Evolutionary conservation across 2,329 filamentous ascomycete genomes (phyloP).

Genomic region (Cladosporium sp.): DNA sequence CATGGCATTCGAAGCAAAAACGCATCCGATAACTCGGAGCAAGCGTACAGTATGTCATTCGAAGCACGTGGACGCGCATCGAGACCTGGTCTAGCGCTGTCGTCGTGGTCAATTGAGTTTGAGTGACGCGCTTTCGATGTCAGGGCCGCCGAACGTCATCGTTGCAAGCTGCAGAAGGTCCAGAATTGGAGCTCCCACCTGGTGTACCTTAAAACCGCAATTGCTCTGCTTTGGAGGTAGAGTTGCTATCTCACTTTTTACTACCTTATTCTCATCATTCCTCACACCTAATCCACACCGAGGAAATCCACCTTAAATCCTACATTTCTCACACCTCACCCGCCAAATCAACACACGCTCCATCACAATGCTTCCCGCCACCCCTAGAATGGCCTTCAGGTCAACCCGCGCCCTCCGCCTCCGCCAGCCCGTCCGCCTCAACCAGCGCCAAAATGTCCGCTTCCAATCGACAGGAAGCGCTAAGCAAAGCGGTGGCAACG

Average conservation of each 20-base stretch:
- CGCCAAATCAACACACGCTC: background rate
- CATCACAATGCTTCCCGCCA: slow-evolving; percentile 8
- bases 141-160: slow-evolving; percentile 45
- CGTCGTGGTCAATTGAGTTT: slow-evolving; percentile 43
- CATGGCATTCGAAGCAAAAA: too few relatives aligned
- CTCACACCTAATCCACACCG: too few relatives aligned
- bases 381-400: slow-evolving; percentile 8
- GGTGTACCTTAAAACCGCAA: too few relatives aligned
- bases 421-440: slow-evolving; percentile 8
- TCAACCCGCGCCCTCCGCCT: slow-evolving; percentile 7
- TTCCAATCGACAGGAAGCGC: slow-evolving; percentile 7
- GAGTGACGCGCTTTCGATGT: slow-evolving; percentile 41
- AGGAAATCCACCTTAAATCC: background rate
- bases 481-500: slow-evolving; percentile 25
- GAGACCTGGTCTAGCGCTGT: slow-evolving; percentile 34
- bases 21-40: too few relatives aligned
- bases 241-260: too few relatives aligned
- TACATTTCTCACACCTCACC: background rate
- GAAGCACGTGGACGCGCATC: slow-evolving; percentile 28
- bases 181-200: too few relatives aligned
- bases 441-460: slow-evolving; percentile 6
- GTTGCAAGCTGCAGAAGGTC: background rate
- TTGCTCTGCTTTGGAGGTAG: too few relatives aligned
- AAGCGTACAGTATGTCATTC: too few relatives aligned
- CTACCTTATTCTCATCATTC: too few relatives aligned